These are phyloP conservation scores for Carex scoparia DNA, from an alignment of 176 grass and related monocot genomes.

Conservation along the genomic window DNA sequence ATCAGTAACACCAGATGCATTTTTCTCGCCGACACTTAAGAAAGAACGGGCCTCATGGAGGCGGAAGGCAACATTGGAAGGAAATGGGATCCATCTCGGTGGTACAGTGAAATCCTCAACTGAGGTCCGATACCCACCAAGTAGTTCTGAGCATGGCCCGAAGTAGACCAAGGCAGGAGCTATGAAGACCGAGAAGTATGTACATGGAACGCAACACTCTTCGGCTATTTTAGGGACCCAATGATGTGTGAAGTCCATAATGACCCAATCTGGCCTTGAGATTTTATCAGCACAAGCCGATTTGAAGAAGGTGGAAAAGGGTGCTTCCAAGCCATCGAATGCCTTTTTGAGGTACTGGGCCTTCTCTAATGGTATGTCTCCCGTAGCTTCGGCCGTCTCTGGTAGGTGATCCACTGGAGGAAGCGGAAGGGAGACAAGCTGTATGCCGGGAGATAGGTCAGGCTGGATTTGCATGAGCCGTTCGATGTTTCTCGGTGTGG, in stretches of 20 bases:
- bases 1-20: conserved; percentile 25
- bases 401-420: conserved; percentile 31
- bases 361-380: conserved; percentile 24
- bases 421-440: conserved; percentile 26
- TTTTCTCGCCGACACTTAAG: neutral
- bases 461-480: conserved; percentile 32
- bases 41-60: conserved; percentile 25
- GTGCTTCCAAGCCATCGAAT: conserved; percentile 30
- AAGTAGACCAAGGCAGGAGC: neutral
- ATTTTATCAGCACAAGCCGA: neutral
- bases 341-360: conserved; percentile 39
- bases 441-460: conserved; percentile 18
- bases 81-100: conserved; percentile 31
- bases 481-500: conserved; percentile 44
- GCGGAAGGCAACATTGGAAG: conserved; percentile 19
- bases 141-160: conserved; percentile 10
- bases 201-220: conserved; percentile 23
- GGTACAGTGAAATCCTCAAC: conserved; percentile 25
- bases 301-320: conserved; percentile 19
- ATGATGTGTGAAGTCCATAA: conserved; percentile 33
- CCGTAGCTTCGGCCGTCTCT: conserved; percentile 37
- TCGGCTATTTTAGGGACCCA: conserved; percentile 37
- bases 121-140: neutral
- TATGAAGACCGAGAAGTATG: neutral
- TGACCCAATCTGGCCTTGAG: conserved; percentile 33